These are phyloP conservation scores for Podila clonocystis DNA, from an alignment of 192 early-diverging fungal genomes.

Conservation along the genomic window DNA sequence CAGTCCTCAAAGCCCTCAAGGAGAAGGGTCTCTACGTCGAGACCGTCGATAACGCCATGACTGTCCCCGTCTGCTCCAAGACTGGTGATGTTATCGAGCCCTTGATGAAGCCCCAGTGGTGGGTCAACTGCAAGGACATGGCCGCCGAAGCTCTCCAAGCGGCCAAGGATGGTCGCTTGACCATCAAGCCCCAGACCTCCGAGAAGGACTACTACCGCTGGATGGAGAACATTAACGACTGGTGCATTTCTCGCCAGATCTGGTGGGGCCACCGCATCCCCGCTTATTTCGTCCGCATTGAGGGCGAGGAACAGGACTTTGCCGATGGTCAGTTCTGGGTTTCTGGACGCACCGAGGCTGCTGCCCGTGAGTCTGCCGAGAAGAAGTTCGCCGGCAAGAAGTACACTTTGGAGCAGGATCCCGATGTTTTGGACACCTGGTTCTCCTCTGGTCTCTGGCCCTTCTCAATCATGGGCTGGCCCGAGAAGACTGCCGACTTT, in stretches of 20 bases:
- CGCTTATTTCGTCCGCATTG: slow-evolving; percentile 92
- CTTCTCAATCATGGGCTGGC: slow-evolving; percentile 98
- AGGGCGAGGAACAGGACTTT: slow-evolving; percentile 64
- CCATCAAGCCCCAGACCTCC: slow-evolving; percentile 85
- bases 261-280: slow-evolving; percentile 99
- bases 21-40: slow-evolving; percentile 88
- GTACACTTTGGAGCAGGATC: slow-evolving; percentile 92
- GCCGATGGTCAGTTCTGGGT: slow-evolving; percentile 87
- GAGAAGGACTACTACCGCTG: slow-evolving; percentile 97
- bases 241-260: slow-evolving; percentile 98
- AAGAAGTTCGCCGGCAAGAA: slow-evolving; percentile 80
- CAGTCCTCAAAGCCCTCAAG: slow-evolving; percentile 89
- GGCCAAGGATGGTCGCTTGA: slow-evolving; percentile 81
- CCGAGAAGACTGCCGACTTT: slow-evolving; percentile 88
- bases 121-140: slow-evolving; percentile 92
- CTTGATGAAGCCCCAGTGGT: slow-evolving; percentile 99
- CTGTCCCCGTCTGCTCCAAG: slow-evolving; percentile 87
- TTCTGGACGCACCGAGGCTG: slow-evolving; percentile 78
- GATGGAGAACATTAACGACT: slow-evolving; percentile 96
- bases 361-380: slow-evolving; percentile 80
- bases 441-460: slow-evolving; percentile 99
- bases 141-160: slow-evolving; percentile 80
- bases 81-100: slow-evolving; percentile 97
- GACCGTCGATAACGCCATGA: slow-evolving; percentile 93
- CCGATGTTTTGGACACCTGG: slow-evolving; percentile 99